Conservation (phyloP, 164 flowering plant genomes). For the Umbilicus rupestris region DNA sequence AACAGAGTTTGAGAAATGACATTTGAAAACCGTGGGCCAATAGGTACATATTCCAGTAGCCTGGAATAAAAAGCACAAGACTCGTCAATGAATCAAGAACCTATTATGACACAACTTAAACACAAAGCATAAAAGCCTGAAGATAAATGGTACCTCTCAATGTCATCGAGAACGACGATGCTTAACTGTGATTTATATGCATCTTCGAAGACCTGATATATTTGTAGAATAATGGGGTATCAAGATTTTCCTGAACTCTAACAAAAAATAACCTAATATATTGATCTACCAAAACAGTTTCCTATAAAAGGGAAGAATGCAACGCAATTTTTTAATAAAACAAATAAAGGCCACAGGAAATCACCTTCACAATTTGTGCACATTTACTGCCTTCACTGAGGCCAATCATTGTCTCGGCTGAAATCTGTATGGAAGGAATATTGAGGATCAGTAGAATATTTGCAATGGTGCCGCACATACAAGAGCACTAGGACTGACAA, state of each 20-base stretch:
- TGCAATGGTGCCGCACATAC: background rate
- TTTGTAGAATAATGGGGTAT: background rate
- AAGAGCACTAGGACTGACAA: background rate
- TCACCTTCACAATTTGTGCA: conserved; percentile 83
- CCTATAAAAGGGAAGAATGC: background rate
- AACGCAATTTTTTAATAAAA: background rate
- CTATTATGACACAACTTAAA: background rate
- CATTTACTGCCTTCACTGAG: conserved; percentile 90
- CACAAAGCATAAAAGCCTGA: background rate
- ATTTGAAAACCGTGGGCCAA: conserved; percentile 97
- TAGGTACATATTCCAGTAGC: conserved; percentile 74
- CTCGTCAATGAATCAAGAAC: background rate
- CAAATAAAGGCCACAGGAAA: background rate
- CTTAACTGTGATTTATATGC: conserved; percentile 92
- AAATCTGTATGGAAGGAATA: conserved; percentile 33
- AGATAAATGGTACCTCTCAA: conserved; percentile 56
- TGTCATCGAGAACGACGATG: conserved; percentile 87
- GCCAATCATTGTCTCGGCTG: conserved; percentile 94
- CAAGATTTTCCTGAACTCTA: background rate
- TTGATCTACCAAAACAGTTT: background rate
- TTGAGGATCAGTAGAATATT: background rate
- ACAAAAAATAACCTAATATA: background rate
- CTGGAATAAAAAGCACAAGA: conserved; percentile 24
- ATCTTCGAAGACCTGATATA: conserved; percentile 83
- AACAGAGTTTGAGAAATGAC: conserved; percentile 73